A percentile compares a stretch with the other conserved stretches of the same genome.
phyloP scores from a whole-genome alignment of 192 early-diverging fungal species.

The Pilobolus umbonatus region DNA sequence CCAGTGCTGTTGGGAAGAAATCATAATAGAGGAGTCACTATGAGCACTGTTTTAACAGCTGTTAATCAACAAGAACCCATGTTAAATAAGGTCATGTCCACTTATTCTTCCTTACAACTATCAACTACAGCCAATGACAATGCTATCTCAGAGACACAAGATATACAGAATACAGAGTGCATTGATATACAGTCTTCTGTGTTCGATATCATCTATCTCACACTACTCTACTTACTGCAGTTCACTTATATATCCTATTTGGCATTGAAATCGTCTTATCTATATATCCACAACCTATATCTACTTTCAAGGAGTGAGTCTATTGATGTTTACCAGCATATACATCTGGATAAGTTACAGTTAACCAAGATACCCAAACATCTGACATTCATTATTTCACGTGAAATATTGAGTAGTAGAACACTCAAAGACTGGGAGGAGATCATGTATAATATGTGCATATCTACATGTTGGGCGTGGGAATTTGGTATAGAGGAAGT shows the following conservation, averaged over 20 bases:
- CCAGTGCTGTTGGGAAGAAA: no score
- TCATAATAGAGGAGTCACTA: no score
- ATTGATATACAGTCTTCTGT: no score
- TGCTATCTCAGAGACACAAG: no score
- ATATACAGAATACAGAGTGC: no score
- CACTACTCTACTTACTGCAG: background rate
- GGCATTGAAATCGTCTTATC: background rate
- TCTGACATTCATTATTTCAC: conserved; percentile 18
- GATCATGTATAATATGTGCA: conserved; percentile 17
- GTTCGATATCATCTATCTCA: background rate
- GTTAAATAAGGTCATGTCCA: no score
- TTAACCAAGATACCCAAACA: conserved; percentile 24
- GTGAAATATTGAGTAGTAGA: conserved; percentile 16
- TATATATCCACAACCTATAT: no score
- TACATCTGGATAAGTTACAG: conserved; percentile 13
- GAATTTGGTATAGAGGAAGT: conserved; percentile 24
- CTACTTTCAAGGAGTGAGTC: no score
- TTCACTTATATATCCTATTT: background rate
- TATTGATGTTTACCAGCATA: background rate
- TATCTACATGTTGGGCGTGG: conserved; percentile 26
- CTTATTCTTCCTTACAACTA: no score
- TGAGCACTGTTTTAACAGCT: no score
- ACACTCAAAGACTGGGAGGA: conserved; percentile 13
- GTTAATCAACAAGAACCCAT: no score
- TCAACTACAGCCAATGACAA: no score